Conservation (phyloP, 2,329 filamentous ascomycete genomes). For the Arthroderma sp. region DNA sequence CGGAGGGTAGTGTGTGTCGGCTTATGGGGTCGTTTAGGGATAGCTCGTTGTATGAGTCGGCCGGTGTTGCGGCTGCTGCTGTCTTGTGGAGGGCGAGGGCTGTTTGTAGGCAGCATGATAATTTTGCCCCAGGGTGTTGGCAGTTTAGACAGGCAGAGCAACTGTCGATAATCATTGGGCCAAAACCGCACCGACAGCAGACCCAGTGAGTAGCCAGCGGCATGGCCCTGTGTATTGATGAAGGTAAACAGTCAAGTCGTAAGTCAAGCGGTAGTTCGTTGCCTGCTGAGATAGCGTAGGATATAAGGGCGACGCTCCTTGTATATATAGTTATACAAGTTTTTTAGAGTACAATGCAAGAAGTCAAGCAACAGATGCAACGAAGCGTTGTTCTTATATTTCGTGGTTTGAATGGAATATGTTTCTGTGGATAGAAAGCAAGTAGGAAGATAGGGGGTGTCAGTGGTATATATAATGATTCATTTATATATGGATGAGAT, state of each 20-base stretch:
- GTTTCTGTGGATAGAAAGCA: background rate
- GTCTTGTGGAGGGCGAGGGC: conserved; percentile 1
- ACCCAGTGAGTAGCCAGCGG: conserved; percentile 23
- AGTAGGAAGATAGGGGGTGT: background rate
- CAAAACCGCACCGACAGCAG: conserved; percentile 25
- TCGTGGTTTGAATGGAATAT: background rate
- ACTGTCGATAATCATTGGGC: conserved; percentile 21
- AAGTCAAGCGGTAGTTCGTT: background rate
- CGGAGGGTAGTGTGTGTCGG: background rate
- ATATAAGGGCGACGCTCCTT: background rate
- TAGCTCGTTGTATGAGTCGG: no score
- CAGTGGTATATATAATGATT: background rate
- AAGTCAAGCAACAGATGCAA: background rate
- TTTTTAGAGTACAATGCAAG: background rate
- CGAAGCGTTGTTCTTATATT: background rate
- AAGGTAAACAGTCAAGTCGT: background rate
- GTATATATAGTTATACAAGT: background rate
- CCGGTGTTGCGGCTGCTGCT: background rate
- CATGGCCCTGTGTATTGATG: conserved; percentile 9
- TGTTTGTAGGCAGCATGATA: conserved; percentile 17
- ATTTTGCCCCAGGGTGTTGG: conserved; percentile 12
- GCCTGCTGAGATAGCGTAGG: background rate
- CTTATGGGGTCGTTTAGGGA: background rate
- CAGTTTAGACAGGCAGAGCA: conserved; percentile 22
- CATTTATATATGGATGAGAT: background rate